Evolutionary conservation across 2,329 filamentous ascomycete species (phyloP), one percentile per base, ranked within the genome.

Genomic region (Hypoxylon sp.): DNA sequence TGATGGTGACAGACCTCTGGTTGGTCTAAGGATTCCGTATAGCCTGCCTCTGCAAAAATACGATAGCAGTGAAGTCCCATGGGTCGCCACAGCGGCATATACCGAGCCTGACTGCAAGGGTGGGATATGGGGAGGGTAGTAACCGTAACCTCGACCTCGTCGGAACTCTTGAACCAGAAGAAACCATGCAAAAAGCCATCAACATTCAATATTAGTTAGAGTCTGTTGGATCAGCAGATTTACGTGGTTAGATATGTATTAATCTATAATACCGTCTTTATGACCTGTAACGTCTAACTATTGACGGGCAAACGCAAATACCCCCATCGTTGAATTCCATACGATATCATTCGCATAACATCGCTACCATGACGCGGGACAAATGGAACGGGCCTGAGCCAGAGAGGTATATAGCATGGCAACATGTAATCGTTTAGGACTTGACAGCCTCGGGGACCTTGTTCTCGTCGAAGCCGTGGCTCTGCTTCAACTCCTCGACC

Each of bases 11-110:
- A 63, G 61, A 5, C 64, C 73, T 0, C 58, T 85, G 0, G 78
- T 96, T 3, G 89, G 88, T 0, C 73, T 93, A 19, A 80, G 91
- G 11, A 86, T 96, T 72, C 90, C 91, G n/a, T 96, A 96, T 69
- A 86, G 86, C 69, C 71, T 92, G 5, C 91, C 91, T 0, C 69
- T 96, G 19, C 82, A 82, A 37, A 74, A 75, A 5, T 96, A 96
- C 63, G 73, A 67, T 0, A 57, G 70, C 5, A 68, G 71, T 3
- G 90, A 95, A 64, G 73, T 79, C 35, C 91, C 91, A 1, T 96
- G 91, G 92, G 89, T 88, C 52, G 87, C 87, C 3, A 85, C 82
- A 2, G 73, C 78, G 63, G 65, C 64, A 1, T 79, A 92, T 64
- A 50, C 55, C 0, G 80, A 86, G 63, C 82, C 80, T 8, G 90